These are phyloP conservation scores for Aspergillus unguis DNA, from an alignment of 2,329 filamentous ascomycete species.

Conservation along the genomic window DNA sequence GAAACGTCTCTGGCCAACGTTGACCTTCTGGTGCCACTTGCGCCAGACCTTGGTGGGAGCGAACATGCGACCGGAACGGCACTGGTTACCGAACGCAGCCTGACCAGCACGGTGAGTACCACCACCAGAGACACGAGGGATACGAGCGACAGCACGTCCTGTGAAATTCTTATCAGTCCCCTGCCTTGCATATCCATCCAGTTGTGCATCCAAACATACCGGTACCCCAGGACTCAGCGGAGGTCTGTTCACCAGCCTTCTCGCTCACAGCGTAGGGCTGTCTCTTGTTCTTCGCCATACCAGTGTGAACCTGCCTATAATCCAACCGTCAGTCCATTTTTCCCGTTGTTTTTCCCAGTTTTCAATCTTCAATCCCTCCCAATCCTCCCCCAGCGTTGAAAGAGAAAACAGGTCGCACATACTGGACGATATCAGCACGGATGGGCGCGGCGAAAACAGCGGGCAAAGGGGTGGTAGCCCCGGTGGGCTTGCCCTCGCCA, in stretches of 20 bases:
- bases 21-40: conserved; percentile 99
- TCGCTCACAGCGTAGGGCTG: conserved; percentile 99
- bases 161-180: conserved; percentile 15
- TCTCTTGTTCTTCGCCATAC: conserved; percentile 99
- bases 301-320: conserved; percentile 76
- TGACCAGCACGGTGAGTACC: conserved; percentile 99
- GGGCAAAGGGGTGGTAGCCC: conserved; percentile 86
- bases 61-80: conserved; percentile 99
- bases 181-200: conserved; percentile 5
- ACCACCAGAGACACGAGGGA: conserved; percentile 99
- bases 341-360: conserved; percentile 6
- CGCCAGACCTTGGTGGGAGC: conserved; percentile 99
- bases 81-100: conserved; percentile 99
- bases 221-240: conserved; percentile 99
- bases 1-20: conserved; percentile 97
- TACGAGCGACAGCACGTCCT: conserved; percentile 99
- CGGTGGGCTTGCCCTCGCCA: conserved; percentile 90
- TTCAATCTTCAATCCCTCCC: not conserved
- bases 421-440: conserved; percentile 98
- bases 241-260: conserved; percentile 99
- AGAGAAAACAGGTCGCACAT: conserved; percentile 44
- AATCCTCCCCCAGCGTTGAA: conserved; percentile 10
- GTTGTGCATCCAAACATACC: conserved; percentile 59
- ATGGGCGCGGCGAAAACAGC: conserved; percentile 97
- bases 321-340: conserved; percentile 32